Percentiles rank a stretch among this genome's conserved stretches.
Evolutionary conservation across 2,329 filamentous ascomycete genomes (phyloP).

Genomic region (Biscogniauxia sp.): DNA sequence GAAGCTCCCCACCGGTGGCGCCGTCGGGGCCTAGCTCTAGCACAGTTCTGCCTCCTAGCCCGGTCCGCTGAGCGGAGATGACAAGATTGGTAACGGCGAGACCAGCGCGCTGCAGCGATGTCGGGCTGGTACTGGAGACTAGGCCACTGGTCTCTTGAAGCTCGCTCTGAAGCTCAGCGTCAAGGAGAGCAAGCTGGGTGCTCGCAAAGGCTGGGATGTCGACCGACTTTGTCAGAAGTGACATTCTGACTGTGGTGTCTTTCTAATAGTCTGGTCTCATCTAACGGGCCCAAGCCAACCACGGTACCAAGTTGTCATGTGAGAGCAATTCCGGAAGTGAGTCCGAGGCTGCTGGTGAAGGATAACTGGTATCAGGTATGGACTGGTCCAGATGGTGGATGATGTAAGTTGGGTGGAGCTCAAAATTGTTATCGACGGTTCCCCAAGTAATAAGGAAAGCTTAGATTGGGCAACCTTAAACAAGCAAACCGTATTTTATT

Average conservation of each 20-base stretch:
- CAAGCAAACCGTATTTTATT: no score
- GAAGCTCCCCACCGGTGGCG: constrained; percentile 58
- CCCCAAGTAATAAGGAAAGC: background rate
- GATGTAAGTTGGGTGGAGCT: constrained; percentile 6
- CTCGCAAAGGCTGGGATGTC: constrained; percentile 68
- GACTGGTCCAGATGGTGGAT: background rate
- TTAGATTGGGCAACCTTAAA: no score
- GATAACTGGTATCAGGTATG: background rate
- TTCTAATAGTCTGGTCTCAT: background rate
- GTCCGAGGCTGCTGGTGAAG: background rate
- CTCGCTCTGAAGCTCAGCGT: constrained; percentile 70
- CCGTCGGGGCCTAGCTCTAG: constrained; percentile 74
- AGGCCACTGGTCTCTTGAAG: constrained; percentile 67
- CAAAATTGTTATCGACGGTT: background rate
- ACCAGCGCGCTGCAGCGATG: constrained; percentile 71
- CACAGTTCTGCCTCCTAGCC: constrained; percentile 86
- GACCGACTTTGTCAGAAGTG: constrained; percentile 41
- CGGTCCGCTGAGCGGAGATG: constrained; percentile 75
- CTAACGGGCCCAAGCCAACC: background rate
- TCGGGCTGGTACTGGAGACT: constrained; percentile 65
- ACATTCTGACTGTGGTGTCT: constrained; percentile 29
- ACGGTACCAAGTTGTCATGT: background rate
- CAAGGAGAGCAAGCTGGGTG: constrained; percentile 68
- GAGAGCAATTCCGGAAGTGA: background rate
- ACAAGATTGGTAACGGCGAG: constrained; percentile 75